Conservation (phyloP, 202 grass and related monocot genomes). For the Cymbopogon flexuosus region DNA sequence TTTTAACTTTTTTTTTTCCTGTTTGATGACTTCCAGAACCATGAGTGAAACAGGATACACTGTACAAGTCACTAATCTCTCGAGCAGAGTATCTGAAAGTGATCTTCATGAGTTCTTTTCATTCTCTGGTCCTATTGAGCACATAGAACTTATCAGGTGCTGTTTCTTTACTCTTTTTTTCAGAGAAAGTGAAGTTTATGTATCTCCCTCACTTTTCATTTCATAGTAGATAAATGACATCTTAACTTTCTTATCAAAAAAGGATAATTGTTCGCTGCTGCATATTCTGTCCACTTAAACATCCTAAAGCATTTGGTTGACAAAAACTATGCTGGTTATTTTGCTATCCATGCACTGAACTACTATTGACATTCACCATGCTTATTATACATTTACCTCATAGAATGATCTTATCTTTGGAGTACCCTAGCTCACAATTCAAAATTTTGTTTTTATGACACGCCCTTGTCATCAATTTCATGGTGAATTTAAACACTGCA, state of each 20-base stretch:
- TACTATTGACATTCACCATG: background rate
- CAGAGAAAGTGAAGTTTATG: background rate
- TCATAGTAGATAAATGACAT: background rate
- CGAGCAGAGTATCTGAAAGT: conserved; percentile 56
- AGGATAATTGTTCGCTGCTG: background rate
- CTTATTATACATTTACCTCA: background rate
- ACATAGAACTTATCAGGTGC: conserved; percentile 89
- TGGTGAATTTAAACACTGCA: conserved; percentile 36
- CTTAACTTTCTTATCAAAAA: background rate
- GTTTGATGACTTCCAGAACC: conserved; percentile 45
- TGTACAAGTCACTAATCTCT: conserved; percentile 84
- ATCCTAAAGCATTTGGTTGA: background rate
- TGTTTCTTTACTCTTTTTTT: background rate
- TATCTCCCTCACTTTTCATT: background rate
- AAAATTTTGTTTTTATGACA: background rate
- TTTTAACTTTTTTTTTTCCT: background rate
- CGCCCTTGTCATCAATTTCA: background rate
- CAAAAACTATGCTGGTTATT: background rate
- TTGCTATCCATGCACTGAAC: background rate
- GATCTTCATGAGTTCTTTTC: conserved; percentile 93
- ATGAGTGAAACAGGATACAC: conserved; percentile 72
- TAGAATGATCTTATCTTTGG: background rate
- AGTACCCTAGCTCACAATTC: background rate
- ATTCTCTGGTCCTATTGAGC: conserved; percentile 92
- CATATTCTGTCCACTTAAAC: background rate